phyloP scores from a whole-genome alignment of 2,329 filamentous ascomycete genomes.

The Talaromyces atroroseus region DNA sequence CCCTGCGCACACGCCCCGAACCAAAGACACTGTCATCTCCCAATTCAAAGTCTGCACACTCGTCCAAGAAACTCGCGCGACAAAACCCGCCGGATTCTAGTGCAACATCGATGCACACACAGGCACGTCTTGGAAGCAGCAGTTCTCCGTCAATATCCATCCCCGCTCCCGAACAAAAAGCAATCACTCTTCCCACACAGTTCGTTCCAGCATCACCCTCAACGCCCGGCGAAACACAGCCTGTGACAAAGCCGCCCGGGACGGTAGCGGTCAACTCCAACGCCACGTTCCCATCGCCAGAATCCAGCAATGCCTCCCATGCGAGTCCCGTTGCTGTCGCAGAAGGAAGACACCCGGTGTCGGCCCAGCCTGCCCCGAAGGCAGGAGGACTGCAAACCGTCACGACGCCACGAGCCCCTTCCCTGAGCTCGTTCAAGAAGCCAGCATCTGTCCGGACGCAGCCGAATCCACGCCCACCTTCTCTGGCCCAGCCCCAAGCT shows the following conservation, averaged over 20 bases:
- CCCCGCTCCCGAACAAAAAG: neutral
- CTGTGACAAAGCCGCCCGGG: neutral
- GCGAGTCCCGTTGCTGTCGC: constrained; percentile 21
- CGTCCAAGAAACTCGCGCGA: neutral
- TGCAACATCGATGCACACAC: neutral
- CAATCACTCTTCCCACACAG: neutral
- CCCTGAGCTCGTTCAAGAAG: neutral
- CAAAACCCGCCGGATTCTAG: neutral
- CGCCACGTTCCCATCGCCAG: constrained; percentile 25
- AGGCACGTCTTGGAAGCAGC: neutral
- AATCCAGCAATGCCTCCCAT: constrained; percentile 24
- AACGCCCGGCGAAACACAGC: constrained; percentile 10
- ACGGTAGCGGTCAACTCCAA: constrained; percentile 10
- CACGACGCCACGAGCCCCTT: neutral
- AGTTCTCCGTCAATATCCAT: neutral
- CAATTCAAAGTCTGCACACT: neutral
- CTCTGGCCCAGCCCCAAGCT: neutral
- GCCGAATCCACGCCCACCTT: neutral
- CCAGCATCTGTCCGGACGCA: neutral
- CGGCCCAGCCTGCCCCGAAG: neutral
- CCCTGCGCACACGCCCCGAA: neutral
- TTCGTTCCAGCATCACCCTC: constrained; percentile 9
- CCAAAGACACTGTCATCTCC: neutral
- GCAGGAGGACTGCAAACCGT: neutral
- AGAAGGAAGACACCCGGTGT: constrained; percentile 10